Conservation (phyloP, 179 eudicot genomes). For the Drosera spatulata region DNA sequence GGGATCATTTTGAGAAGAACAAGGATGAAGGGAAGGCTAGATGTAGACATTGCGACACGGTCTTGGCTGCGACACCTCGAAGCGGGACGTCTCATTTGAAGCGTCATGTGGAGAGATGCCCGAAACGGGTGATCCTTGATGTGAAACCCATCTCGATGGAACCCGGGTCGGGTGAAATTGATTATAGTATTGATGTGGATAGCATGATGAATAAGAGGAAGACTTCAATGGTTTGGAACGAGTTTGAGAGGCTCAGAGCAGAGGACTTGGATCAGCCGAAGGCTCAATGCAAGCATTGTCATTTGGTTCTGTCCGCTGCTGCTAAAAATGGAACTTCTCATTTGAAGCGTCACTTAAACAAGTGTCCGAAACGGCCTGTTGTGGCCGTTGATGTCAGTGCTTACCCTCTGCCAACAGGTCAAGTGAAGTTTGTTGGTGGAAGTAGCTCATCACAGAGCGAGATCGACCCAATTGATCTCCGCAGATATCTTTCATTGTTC, state of each 20-base stretch:
- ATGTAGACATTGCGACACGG: conserved; percentile 28
- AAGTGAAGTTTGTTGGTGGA: conserved; percentile 16
- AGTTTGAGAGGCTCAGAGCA: conserved; percentile 29
- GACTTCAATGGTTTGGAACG: conserved; percentile 41
- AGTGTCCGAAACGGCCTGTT: conserved; percentile 24
- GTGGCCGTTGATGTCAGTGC: conserved; percentile 16
- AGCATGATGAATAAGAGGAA: conserved; percentile 20
- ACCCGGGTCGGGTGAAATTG: conserved; percentile 17
- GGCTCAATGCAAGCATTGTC: conserved; percentile 44
- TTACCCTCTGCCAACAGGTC: conserved; percentile 6
- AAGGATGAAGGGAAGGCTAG: conserved; percentile 36
- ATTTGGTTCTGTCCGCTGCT: conserved; percentile 30
- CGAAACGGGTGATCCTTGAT: conserved; percentile 26
- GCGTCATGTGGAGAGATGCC: conserved; percentile 38
- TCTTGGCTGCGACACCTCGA: conserved; percentile 35
- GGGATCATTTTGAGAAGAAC: conserved; percentile 46
- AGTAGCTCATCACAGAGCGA: conserved; percentile 9
- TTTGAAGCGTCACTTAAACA: conserved; percentile 40
- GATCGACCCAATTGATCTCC: conserved; percentile 27
- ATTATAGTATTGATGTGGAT: conserved; percentile 7
- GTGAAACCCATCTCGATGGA: conserved; percentile 28
- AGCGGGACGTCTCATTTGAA: conserved; percentile 47
- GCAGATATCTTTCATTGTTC: conserved; percentile 24
- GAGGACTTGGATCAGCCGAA: conserved; percentile 32
- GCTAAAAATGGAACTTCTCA: conserved; percentile 46